Evolutionary conservation across 2,329 filamentous ascomycete genomes (phyloP).

Genomic region (Colletotrichum aenigma): DNA sequence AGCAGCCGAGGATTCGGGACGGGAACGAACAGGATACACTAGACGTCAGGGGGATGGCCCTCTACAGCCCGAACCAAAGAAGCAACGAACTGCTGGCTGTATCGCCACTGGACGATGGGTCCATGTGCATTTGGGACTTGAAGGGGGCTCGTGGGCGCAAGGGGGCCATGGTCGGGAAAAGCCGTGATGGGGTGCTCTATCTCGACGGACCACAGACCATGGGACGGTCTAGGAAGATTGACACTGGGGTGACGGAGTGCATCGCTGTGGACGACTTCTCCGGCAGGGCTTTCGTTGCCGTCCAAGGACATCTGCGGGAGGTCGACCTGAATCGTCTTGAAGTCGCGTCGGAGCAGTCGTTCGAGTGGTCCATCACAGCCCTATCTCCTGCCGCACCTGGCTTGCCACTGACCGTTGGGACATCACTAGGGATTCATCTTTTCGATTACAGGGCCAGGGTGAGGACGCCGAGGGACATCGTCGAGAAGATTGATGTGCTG

Average conservation of each 20-base stretch:
- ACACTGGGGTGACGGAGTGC: conserved; percentile 77
- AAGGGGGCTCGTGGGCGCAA: conserved; percentile 57
- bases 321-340: conserved; percentile 79
- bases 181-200: conserved; percentile 70
- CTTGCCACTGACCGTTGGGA: conserved; percentile 82
- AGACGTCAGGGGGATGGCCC: conserved; percentile 76
- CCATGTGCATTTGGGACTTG: conserved; percentile 86
- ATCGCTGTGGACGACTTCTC: conserved; percentile 76
- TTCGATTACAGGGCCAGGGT: conserved; percentile 70
- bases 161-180: conserved; percentile 70
- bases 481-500: conserved; percentile 17
- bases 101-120: conserved; percentile 83
- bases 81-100: conserved; percentile 61
- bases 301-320: conserved; percentile 78
- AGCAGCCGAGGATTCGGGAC: conserved; percentile 58
- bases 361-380: conserved; percentile 83
- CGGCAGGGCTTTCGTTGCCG: conserved; percentile 78
- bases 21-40: conserved; percentile 49
- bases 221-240: conserved; percentile 67
- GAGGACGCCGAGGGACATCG: conserved; percentile 30
- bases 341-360: conserved; percentile 71
- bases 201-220: conserved; percentile 52
- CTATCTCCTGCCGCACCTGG: conserved; percentile 72
- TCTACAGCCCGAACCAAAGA: conserved; percentile 57
- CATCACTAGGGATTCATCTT: conserved; percentile 79